A percentile compares a stretch with the other conserved stretches of the same genome.
Evolutionary conservation across 352 stramenopile species (phyloP).

Genomic region (Phytophthora litchii): DNA sequence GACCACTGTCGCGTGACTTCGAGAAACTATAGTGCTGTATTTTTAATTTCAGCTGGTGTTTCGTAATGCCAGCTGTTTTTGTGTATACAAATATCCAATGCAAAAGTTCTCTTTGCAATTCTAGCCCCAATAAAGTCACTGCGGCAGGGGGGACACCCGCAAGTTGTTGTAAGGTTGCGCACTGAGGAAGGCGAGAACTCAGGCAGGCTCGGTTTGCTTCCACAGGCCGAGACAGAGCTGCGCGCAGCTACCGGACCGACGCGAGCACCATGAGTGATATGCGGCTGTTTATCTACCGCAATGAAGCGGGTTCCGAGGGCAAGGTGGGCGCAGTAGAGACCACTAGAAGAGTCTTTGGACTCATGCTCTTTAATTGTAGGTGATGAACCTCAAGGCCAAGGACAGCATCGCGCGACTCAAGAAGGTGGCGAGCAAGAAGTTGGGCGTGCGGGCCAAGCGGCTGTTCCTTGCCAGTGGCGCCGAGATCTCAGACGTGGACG

Average conservation of each 20-base stretch:
- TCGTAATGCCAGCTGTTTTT: neutral
- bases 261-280: conserved; percentile 70
- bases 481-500: conserved; percentile 87
- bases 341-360: neutral
- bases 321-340: conserved; percentile 46
- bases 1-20: conserved; percentile 18
- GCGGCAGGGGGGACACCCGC: conserved; percentile 23
- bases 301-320: conserved; percentile 81
- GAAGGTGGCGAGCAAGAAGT: conserved; percentile 86
- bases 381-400: conserved; percentile 81
- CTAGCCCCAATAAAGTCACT: conserved; percentile 11
- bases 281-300: conserved; percentile 89
- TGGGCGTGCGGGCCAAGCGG: conserved; percentile 75
- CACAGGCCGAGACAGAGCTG: conserved; percentile 12
- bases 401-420: conserved; percentile 81
- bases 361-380: conserved; percentile 37
- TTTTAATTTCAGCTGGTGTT: conserved; percentile 6
- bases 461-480: conserved; percentile 82
- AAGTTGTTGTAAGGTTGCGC: conserved; percentile 40
- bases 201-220: conserved; percentile 5
- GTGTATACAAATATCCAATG: conserved; percentile 3
- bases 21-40: conserved; percentile 12
- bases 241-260: conserved; percentile 14
- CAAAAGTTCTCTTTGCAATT: conserved; percentile 14
- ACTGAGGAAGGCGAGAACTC: conserved; percentile 33